Base-by-base conservation (phyloP, 371 early-diverging fungal genomes). In the Zopfochytrium polystomum region DNA sequence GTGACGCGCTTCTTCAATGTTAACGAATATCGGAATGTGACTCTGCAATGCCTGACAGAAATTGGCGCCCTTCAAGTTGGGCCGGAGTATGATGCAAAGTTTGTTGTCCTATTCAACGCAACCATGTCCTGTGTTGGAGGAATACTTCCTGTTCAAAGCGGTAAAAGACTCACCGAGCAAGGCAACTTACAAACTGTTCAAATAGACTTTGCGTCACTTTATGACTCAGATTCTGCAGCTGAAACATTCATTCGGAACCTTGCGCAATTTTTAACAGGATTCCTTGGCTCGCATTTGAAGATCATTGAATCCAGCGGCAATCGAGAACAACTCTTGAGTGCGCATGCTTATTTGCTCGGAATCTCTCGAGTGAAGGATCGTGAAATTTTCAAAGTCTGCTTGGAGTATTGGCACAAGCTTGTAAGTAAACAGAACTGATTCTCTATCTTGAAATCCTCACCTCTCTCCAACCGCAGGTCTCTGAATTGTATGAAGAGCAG, bases 301-400 rank as follows among this genome's bases (percentile, higher is more conserved):
- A 52, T 66, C n/a, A 38, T 73, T 31, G 62, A 73, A 60, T 50
- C 66, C 29, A 56, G 60, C 9, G 70, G 53, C 30, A 85, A 83
- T 47, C 78, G 80, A 1, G 89, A 90, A 5, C 65, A 79, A 22
- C 73, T 96, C 33, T 55, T 91, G 38, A 80, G 80, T 52, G 95
- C 90, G 23, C 97, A 97, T 71, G 82, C 79, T 52, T 97, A 94
- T 65, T 76, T 98, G 33, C 79, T 97, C 64, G 83, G 85, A 54
- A 90, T 97, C 35, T 92, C 96, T 2, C 79, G 81, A 47, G 92
- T 97, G 13, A 86, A 92, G 46, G 98, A 97, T 67, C 87, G 95
- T 47, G 99, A 98, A 70, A 80, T 97, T 38, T 97, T 97, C 86
- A 97, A 97, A 82, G 88, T 93, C 46, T 95, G 96, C 69, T 77